These are phyloP conservation scores for Dothideomycetes sp. DNA, from an alignment of 2,329 filamentous ascomycete genomes.

Conservation along the genomic window DNA sequence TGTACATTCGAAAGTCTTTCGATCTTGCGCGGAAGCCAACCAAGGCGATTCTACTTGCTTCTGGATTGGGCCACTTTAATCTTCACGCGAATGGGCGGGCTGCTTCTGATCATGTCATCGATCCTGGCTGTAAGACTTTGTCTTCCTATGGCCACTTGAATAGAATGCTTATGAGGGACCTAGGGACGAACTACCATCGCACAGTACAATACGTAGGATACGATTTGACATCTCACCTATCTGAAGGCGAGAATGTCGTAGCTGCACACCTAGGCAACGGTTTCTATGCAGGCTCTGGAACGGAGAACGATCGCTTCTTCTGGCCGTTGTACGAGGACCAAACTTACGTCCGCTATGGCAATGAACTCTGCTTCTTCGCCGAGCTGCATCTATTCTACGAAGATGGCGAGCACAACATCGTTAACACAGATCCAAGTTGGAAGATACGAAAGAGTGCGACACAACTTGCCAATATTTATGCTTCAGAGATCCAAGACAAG, in stretches of 20 bases:
- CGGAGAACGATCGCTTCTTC: slow-evolving; percentile 31
- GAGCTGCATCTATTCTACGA: slow-evolving; percentile 28
- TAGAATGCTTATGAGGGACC: background rate
- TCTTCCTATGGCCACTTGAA: background rate
- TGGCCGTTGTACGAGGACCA: slow-evolving; percentile 34
- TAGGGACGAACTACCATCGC: slow-evolving; percentile 23
- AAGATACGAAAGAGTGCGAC: slow-evolving; percentile 28
- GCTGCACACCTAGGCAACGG: slow-evolving; percentile 33
- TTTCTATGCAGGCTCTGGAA: slow-evolving; percentile 30
- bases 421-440: slow-evolving; percentile 29
- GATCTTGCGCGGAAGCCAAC: slow-evolving; percentile 19
- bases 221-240: slow-evolving; percentile 27
- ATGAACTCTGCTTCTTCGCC: slow-evolving; percentile 31
- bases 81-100: slow-evolving; percentile 25
- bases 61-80: slow-evolving; percentile 30
- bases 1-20: slow-evolving; percentile 28
- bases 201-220: slow-evolving; percentile 34
- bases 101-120: slow-evolving; percentile 25
- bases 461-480: slow-evolving; percentile 29
- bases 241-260: slow-evolving; percentile 22
- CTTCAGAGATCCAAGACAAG: slow-evolving; percentile 28
- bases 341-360: slow-evolving; percentile 27
- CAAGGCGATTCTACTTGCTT: slow-evolving; percentile 26
- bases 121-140: slow-evolving; percentile 25
- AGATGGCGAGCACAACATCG: slow-evolving; percentile 24